Base-by-base conservation (phyloP, 2,329 filamentous ascomycete species). In the Trichoderma lentiforme region DNA sequence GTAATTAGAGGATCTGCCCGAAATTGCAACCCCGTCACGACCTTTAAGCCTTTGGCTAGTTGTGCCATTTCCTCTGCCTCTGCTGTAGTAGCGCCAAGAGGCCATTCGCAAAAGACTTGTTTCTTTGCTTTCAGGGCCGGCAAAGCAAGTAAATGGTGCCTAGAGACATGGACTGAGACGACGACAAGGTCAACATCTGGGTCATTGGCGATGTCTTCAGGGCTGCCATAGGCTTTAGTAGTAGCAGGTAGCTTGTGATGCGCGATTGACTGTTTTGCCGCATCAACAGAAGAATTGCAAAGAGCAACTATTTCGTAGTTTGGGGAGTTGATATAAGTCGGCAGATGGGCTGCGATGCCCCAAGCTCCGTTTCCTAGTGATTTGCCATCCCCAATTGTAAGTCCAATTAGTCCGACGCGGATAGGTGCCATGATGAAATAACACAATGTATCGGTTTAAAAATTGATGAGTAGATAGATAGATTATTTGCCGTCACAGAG, bases 281-380 rank as follows among this genome's bases (percentile, higher is more conserved):
- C 82, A 5, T 79, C 76, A 6, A 82, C 75, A 28, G 81, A 82
- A 11, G 84, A 86, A 78, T 87, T 87, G 73, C 84, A 81, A 18
- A 88, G 76, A 3, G 84, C 86, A 6, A 84, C 82, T 64, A 88
- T 83, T 56, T 81, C 71, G 74, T 83, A 87, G 18, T 82, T 76
- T 4, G 79, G 73, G 8, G 70, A 67, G 51, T 80, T 81, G 21
- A 81, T 76, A 0, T 82, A 77, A 0, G 84, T 83, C 26, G 82
- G 76, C 11, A 90, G 83, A 76, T 89, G 89, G 78, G 73, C 84
- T 78, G 7, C 84, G 86, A 70, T 88, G 83, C 43, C 87, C 88
- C 74, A 89, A 82, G 34, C 43, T n/a, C 73, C 73, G 2, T 66
- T 24, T 5, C 43, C 58, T 3, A 60, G 18, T 3, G 15, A 12